Evolutionary conservation across 306 rosid genomes (phyloP), one percentile per base, ranked within the genome.

Genomic region (Abrus precatorius): DNA sequence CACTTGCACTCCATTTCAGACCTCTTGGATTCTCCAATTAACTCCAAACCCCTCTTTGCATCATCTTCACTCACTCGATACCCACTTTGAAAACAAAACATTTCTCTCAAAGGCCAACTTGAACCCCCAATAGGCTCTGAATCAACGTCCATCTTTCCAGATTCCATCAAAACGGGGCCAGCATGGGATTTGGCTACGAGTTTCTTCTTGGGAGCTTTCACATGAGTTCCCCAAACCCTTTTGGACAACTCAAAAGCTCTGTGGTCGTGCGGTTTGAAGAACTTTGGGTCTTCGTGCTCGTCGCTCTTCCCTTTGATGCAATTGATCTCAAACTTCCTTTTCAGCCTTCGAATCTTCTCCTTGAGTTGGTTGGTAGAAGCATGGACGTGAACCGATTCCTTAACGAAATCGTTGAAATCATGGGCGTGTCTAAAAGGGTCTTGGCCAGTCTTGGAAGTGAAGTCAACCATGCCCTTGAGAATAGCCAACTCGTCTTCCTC

Each of bases 341-440:
- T 92, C 83, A 94, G 2, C 56, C 89, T 77, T 0, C 92, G 74
- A 7, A 92, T 56, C 87, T 94, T 94, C 43, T 85, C 85, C 29
- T 48, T 40, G 66, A 92, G 20, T 33, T 94, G 97, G 0, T 3
- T 12, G 38, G 48, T 80, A 0, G 85, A 47, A 0, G 83, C 86
- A 0, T 94, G 93, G 0, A n/a, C 77, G 2, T 87, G 85, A 0
- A 92, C 69, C 33, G 85, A 83, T 66, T 86, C 77, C 86, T 77
- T 88, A 3, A 94, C 53, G 7, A 77, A 89, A 5, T 86, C 90
- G 2, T 87, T 81, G 47, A 94, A 90, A 0, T 82, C 90, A 2
- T 1, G 38, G 33, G 75, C 28, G 0, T 82, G 77, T 8, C 81
- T 52, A 3, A 50, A 2, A 1, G 95, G 90, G 9, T 86, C 87